Percentiles rank a stretch among this genome's conserved stretches.
Conservation (phyloP, 805 yeast genomes). For the Wickerhamomyces tratensis region DNA sequence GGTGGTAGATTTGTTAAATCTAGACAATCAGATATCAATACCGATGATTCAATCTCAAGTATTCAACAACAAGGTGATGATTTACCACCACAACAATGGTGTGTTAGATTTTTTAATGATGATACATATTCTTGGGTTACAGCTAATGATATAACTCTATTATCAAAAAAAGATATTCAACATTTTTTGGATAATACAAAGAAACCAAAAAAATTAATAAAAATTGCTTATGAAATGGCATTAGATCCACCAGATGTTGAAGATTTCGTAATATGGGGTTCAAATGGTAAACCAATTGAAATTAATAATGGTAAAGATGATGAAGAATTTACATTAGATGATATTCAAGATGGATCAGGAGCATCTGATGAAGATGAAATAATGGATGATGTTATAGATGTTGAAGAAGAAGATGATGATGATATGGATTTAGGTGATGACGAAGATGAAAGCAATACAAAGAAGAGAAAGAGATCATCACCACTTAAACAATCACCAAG, state of each 20-base stretch:
- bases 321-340: constrained; percentile 18
- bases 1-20: background rate
- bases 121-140: constrained; percentile 66
- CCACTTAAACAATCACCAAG: constrained; percentile 5
- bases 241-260: constrained; percentile 38
- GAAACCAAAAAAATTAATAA: constrained; percentile 34
- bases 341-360: constrained; percentile 18
- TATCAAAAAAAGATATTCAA: constrained; percentile 33
- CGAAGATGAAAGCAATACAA: constrained; percentile 6
- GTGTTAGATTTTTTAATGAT: constrained; percentile 62
- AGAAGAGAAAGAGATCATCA: constrained; percentile 7
- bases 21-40: no score
- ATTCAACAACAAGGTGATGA: background rate
- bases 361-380: constrained; percentile 16
- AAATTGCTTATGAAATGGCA: constrained; percentile 45
- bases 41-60: background rate
- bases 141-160: constrained; percentile 36
- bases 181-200: constrained; percentile 24
- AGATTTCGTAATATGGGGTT: constrained; percentile 32
- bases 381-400: constrained; percentile 16
- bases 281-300: constrained; percentile 29
- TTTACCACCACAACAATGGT: constrained; percentile 22
- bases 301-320: constrained; percentile 22
- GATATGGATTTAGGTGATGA: constrained; percentile 14
- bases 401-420: constrained; percentile 4